Evolutionary conservation across 306 rosid species (phyloP).

Genomic region (peach (Prunus persica)): Prunus_persica_NCBIv2 NC_034012.1:14481001-14481500

Average conservation of each 20-base stretch:
- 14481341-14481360: conserved; percentile 21
- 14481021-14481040: no score
- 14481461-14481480: conserved; percentile 39
- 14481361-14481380: conserved; percentile 16
- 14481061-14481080: no score
- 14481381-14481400: not conserved
- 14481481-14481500: conserved; percentile 22
- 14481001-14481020: fast-evolving
- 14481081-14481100: no score
- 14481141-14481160: no score
- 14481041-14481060: no score
- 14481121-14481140: no score
- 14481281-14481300: conserved; percentile 16
- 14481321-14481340: conserved; percentile 25
- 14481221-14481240: not conserved
- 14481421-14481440: conserved; percentile 32
- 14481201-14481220: no score
- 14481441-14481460: conserved; percentile 28
- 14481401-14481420: not conserved
- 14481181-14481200: no score
- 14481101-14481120: no score
- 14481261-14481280: conserved; percentile 11
- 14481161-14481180: no score
- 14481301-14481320: conserved; percentile 35
- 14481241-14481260: not conserved